Base-by-base conservation (phyloP, 495 filamentous ascomycete genomes). In the Penicillium pulvis region DNA sequence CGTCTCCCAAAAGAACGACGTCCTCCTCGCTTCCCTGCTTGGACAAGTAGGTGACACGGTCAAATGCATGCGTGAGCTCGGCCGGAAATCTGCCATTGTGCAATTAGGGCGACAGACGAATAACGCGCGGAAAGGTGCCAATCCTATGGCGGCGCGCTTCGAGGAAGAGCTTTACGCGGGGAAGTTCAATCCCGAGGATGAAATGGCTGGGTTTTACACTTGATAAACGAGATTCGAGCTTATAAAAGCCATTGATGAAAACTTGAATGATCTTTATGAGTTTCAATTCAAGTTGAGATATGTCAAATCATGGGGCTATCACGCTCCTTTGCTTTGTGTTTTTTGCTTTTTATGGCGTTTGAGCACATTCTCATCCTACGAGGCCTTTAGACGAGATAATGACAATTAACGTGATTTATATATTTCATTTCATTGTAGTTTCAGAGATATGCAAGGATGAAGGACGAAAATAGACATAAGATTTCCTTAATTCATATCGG, bases 1-100 rank as follows among this genome's bases (percentile, higher is more conserved):
- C 78, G 86, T 88, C 53, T 81, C 85, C 4, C 88, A 94, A 72
- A 79, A 83, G 54, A 90, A 90, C 59, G 91, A 96, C 60, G 91
- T 96, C 39, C 77, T 85, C 43, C 78, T 96, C 0, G 81, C 93
- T 49, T 79, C 83, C 8, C 70, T 97, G 4, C 79, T 96, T 3
- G 83, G 89, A 36, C 77, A 81, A 46, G 74, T 96, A 30, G 83
- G 89, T 26, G 75, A 85, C 53, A 88, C 84, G 56, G 75, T 90
- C 23, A 83, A 82, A 62, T 82, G 86, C 44, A 82, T 87, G 23
- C 78, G 86, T 36, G 86, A 89, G 43, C 71, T 90, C 12, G 88
- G 90, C n/a, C 84, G 82, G 65, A 93, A 91, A 68, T 88, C 87
- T 56, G 75, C 76, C 8, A 76, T 88, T 17, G 72, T 93, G 23